Base-by-base conservation (phyloP, 2,329 filamentous ascomycete species). In the Microdochium nivale region DNA sequence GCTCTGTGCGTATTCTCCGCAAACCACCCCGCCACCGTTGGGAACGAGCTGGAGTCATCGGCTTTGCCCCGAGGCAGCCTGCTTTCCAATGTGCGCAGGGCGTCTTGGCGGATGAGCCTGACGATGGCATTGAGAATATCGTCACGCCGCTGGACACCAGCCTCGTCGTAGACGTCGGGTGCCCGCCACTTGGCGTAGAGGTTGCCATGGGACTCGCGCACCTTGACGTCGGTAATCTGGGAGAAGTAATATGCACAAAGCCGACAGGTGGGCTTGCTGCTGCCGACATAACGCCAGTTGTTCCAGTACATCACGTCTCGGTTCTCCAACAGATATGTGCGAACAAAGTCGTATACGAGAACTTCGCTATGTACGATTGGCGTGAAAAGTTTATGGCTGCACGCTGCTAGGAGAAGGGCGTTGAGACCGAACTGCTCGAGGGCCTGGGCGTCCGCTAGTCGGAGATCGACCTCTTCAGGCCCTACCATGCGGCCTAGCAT, bases 221-320 rank as follows among this genome's bases (percentile, higher is more conserved):
- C 62, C 2, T 56, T 48, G 1, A 58, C 49, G 21, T 49, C 40
- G 10, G 48, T 51, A 2, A 71, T 59, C 0, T 58, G 53, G 2
- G 58, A 52, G n/a, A 73, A 69, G 49, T 70, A 74, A 48, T 66
- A 64, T 3, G 58, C 40, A 25, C 71, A 74, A 1, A 74, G 60
- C 0, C 63, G 60, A 32, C 71, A 74, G 0, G 69, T 66, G 0
- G 69, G 69, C 54, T 74, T 74, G 57, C 69, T 71, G 25, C 59
- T 60, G 0, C 69, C 70, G n/a, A 74, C 69, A 50, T 72, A 73
- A 14, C 55, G 59, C 52, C 60, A 64, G 9, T 57, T 53, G 0
- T 53, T 40, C 52, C 67, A 73, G 59, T 69, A 72, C 33, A 14
- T 37, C 33, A 37, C 14, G 33, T 37, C 33, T 14, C 16, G 33